Evolutionary conservation across 2,329 filamentous ascomycete species (phyloP), one percentile per base, ranked within the genome.

Genomic region (Aspergillus novofumigatus): DNA sequence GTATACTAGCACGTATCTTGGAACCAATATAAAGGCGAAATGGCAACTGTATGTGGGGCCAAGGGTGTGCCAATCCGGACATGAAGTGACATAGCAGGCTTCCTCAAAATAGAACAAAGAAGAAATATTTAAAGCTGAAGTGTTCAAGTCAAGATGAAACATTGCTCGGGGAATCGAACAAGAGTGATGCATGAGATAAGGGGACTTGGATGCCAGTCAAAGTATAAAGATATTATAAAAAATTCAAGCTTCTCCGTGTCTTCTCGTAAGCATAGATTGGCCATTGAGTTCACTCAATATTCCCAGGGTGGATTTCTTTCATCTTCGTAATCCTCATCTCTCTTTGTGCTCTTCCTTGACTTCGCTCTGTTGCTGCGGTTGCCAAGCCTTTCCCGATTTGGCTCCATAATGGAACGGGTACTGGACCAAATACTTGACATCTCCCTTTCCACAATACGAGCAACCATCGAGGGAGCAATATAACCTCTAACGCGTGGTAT

Each of bases 21-120:
- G 52, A 49, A 25, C 20, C 32, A 25, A 54, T 49, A 49, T 54
- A 49, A 29, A 49, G 48, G 45, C 44, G 21, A 49, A 54, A n/a
- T 23, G 29, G 28, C 29, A 20, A n/a, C 32, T 45, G 23, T 41
- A 20, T 49, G 17, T 23, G 10, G 17, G 44, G 14, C 8, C 25
- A 26, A 50, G 3, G 10, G 23, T 14, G 21, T 35, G 32, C 5
- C 11, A 17, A 35, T 35, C 5, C 17, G 32, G 14, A 38, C 32
- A 38, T 4, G 6, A 38, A 11, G 14, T 7, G 14, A 17, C 14
- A 7, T 14, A 7, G 5, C 32, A 4, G 14, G 32, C 32, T n/a
- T 38, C 32, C 14, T 38, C 32, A 38, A 38, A 17, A 38, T 38
- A 38, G 14, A 38, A 38, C 32, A 38, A 38, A 38, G 32, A 17